Base-by-base conservation (phyloP, 257 asterid genomes). In the Gardenia jasminoides region DNA sequence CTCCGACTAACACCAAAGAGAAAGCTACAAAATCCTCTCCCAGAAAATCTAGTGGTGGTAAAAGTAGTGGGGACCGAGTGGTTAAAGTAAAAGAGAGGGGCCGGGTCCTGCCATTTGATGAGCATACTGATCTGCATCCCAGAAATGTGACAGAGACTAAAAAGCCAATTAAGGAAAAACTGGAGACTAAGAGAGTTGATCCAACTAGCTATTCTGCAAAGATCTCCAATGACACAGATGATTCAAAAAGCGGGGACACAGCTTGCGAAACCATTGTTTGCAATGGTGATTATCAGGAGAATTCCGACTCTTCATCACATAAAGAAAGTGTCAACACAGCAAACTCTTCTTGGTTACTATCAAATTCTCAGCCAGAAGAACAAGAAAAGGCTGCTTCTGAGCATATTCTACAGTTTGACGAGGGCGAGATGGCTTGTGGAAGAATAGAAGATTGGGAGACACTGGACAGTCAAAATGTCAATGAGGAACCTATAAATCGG, bases 141-240 rank as follows among this genome's bases (percentile, higher is more conserved):
- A 86, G 85, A 44, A 85, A 72, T 78, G 64, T 88, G 65, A 82
- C 81, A 30, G 89, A 84, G 15, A 83, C 74, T 17, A 80, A 78
- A 73, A 79, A 78, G 26, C 79, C 84, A 62, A 75, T 82, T 2
- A 86, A 84, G 76, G 88, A 85, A 74, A 85, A 77, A 76, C 97
- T 86, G 13, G 92, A 89, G 88, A 90, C 97, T 6, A 93, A 91
- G 83, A 84, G 94, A 80, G 97, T 93, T 62, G 97, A 93, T 81
- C 97, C 92, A 39, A 91, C 94, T 12, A 90, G 94, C 88, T 91
- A 84, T 75, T 91, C 97, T 9, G 88, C 90, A 10, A 90, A 84
- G 85, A 86, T 88, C 62, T 89, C 91, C 36, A 89, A 78, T 30
- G 93, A 86, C 84, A 89, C 94, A 19, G 92, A 88, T 72, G 98